These are phyloP conservation scores for Corynascus novoguineensis DNA, from an alignment of 495 filamentous ascomycete genomes.

Conservation along the genomic window DNA sequence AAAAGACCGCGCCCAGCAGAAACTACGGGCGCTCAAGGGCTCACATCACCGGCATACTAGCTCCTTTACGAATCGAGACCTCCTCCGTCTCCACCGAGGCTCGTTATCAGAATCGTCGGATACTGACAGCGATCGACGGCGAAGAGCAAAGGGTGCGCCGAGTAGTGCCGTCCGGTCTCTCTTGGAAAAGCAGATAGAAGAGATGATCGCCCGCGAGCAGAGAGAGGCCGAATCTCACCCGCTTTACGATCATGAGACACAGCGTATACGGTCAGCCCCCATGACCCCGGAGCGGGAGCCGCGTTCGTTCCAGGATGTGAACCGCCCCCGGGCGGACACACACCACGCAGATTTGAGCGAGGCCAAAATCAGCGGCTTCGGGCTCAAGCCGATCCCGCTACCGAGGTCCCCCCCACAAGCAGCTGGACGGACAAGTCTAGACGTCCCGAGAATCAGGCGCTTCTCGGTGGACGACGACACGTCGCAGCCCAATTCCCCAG, in stretches of 20 bases:
- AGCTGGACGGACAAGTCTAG: slow-evolving; percentile 36
- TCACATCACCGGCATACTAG: slow-evolving; percentile 43
- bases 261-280: slow-evolving; percentile 29
- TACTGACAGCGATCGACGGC: slow-evolving; percentile 40
- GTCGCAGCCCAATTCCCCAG: slow-evolving; percentile 37
- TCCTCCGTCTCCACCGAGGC: slow-evolving; percentile 34
- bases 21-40: slow-evolving; percentile 43
- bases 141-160: slow-evolving; percentile 32
- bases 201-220: slow-evolving; percentile 54
- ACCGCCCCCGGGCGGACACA: slow-evolving; percentile 29
- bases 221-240: slow-evolving; percentile 31
- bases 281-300: slow-evolving; percentile 29
- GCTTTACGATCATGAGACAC: slow-evolving; percentile 27
- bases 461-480: slow-evolving; percentile 40
- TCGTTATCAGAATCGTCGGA: slow-evolving; percentile 45
- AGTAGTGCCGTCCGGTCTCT: slow-evolving; percentile 45
- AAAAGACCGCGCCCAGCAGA: slow-evolving; percentile 44
- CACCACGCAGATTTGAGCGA: slow-evolving; percentile 34
- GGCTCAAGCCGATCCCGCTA: slow-evolving; percentile 13
- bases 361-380: slow-evolving; percentile 17
- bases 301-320: slow-evolving; percentile 16
- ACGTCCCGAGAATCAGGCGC: slow-evolving; percentile 33
- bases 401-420: slow-evolving; percentile 21
- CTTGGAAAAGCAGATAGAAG: slow-evolving; percentile 62
- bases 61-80: slow-evolving; percentile 36